Percentiles rank a stretch among this genome's conserved stretches.
Conservation (phyloP, 2,329 filamentous ascomycete genomes). For the Ustilaginoidea virens region DNA sequence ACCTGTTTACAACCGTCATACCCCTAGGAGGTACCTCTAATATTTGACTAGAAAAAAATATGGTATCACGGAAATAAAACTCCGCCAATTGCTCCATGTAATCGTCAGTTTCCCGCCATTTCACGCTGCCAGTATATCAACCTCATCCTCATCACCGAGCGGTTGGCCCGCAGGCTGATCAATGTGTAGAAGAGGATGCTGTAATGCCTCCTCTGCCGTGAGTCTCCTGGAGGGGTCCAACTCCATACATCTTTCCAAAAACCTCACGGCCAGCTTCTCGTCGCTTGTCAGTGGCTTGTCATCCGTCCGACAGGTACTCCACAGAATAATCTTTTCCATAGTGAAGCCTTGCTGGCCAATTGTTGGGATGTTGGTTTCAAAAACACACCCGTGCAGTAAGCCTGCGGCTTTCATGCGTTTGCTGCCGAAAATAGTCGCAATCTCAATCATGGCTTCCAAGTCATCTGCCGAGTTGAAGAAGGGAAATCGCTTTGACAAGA, state of each 20-base stretch:
- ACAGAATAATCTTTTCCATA: constrained; percentile 86
- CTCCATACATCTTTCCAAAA: constrained; percentile 59
- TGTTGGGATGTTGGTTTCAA: constrained; percentile 86
- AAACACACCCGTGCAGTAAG: constrained; percentile 74
- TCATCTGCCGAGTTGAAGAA: constrained; percentile 99
- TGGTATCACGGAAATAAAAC: constrained; percentile 2
- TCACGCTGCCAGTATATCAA: constrained; percentile 29
- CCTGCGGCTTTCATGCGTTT: constrained; percentile 73
- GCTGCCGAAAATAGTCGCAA: constrained; percentile 83
- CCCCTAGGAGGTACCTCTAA: no score
- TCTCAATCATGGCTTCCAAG: constrained; percentile 93
- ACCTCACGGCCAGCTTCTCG: constrained; percentile 58
- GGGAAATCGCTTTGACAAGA: constrained; percentile 81
- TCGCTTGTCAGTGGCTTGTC: constrained; percentile 42
- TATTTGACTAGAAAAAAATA: no score
- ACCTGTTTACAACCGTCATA: no score
- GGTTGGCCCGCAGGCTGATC: constrained; percentile 14
- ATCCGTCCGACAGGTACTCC: constrained; percentile 71
- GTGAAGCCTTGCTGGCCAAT: constrained; percentile 74
- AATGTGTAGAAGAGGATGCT: constrained; percentile 50
- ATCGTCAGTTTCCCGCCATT: no score
- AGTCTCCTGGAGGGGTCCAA: constrained; percentile 60
- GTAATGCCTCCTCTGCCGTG: constrained; percentile 57
- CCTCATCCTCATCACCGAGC: constrained; percentile 34
- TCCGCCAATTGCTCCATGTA: not conserved